These are phyloP conservation scores for Lasiodiplodia hormozganensis DNA, from an alignment of 2,329 filamentous ascomycete species.

Conservation along the genomic window DNA sequence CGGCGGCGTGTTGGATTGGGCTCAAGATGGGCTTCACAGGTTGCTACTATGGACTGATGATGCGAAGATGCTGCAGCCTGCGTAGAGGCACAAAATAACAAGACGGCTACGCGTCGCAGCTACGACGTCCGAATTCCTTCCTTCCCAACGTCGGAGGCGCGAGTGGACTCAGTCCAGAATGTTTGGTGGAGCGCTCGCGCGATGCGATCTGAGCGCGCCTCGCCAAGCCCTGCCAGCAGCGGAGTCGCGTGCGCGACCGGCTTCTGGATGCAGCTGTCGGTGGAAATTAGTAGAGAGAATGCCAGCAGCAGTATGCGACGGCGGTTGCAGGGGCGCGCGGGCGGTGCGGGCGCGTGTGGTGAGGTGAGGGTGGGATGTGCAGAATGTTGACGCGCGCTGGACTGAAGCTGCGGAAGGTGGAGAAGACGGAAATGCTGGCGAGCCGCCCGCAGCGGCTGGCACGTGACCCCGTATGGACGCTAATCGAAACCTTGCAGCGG, in stretches of 20 bases:
- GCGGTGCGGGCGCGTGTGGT: slow-evolving; percentile 11
- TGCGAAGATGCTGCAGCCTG: slow-evolving; percentile 26
- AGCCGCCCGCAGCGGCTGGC: background rate
- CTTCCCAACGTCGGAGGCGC: slow-evolving; percentile 16
- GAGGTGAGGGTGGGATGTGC: slow-evolving; percentile 18
- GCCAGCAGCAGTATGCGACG: slow-evolving; percentile 10
- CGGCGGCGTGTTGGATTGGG: slow-evolving; percentile 21
- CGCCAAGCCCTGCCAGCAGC: slow-evolving; percentile 24
- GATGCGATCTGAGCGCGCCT: slow-evolving; percentile 30
- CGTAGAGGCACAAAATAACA: slow-evolving; percentile 16
- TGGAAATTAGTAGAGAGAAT: slow-evolving; percentile 12
- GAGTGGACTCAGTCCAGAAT: background rate
- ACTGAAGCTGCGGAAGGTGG: slow-evolving; percentile 18
- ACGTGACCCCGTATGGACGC: background rate
- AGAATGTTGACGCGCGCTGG: slow-evolving; percentile 25
- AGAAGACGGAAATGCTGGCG: slow-evolving; percentile 19
- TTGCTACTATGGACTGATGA: slow-evolving; percentile 30
- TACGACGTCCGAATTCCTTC: slow-evolving; percentile 13
- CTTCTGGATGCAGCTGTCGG: slow-evolving; percentile 4
- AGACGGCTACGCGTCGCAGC: slow-evolving; percentile 25
- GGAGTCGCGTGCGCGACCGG: slow-evolving; percentile 18
- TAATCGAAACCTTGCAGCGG: background rate
- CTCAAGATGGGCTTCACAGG: slow-evolving; percentile 39
- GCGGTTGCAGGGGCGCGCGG: slow-evolving; percentile 15
- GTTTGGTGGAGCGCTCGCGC: background rate